Percentiles rank a stretch among this genome's conserved stretches.
Evolutionary conservation across 306 rosid genomes (phyloP).

Genomic region (Elaeagnus macrophylla): DNA sequence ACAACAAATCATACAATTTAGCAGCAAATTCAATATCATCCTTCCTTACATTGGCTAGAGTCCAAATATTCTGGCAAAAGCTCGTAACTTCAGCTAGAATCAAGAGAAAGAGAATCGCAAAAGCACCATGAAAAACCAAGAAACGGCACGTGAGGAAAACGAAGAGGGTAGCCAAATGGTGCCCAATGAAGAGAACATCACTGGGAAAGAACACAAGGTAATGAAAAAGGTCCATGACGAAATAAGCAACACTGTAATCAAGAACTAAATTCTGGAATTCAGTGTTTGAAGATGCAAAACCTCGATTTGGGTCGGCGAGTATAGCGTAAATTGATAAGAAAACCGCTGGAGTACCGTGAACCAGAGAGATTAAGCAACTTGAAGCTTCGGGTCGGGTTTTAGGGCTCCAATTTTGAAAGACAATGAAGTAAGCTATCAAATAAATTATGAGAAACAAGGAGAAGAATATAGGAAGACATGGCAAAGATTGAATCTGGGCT

Average conservation of each 20-base stretch:
- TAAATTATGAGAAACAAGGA: slow-evolving; percentile 39
- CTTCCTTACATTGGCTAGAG: slow-evolving; percentile 46
- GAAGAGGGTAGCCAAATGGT: slow-evolving; percentile 81
- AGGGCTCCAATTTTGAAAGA: slow-evolving; percentile 57
- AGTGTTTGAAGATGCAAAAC: slow-evolving; percentile 56
- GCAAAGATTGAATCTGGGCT: slow-evolving; percentile 3
- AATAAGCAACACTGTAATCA: slow-evolving; percentile 85
- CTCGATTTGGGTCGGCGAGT: slow-evolving; percentile 28
- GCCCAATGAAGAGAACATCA: slow-evolving; percentile 77
- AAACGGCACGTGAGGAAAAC: slow-evolving; percentile 80
- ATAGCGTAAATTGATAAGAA: slow-evolving; percentile 42
- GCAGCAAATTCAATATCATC: slow-evolving; percentile 44
- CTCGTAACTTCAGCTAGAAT: slow-evolving; percentile 79
- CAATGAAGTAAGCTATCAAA: slow-evolving; percentile 43
- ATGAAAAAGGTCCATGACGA: slow-evolving; percentile 69
- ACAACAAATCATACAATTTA: slow-evolving; percentile 31
- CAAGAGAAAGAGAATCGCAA: slow-evolving; percentile 48
- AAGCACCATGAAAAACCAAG: slow-evolving; percentile 59
- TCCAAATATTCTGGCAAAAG: slow-evolving; percentile 78
- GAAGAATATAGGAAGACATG: slow-evolving; percentile 38
- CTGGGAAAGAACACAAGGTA: slow-evolving; percentile 52
- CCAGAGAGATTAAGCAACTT: slow-evolving; percentile 63
- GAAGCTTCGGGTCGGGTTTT: slow-evolving; percentile 80
- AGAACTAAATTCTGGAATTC: slow-evolving; percentile 45
- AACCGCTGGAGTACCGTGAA: slow-evolving; percentile 83